Percentiles rank a stretch among this genome's conserved stretches.
These are phyloP conservation scores for Casuarina equisetifolia DNA, from an alignment of 306 rosid species.

Conservation along the genomic window DNA sequence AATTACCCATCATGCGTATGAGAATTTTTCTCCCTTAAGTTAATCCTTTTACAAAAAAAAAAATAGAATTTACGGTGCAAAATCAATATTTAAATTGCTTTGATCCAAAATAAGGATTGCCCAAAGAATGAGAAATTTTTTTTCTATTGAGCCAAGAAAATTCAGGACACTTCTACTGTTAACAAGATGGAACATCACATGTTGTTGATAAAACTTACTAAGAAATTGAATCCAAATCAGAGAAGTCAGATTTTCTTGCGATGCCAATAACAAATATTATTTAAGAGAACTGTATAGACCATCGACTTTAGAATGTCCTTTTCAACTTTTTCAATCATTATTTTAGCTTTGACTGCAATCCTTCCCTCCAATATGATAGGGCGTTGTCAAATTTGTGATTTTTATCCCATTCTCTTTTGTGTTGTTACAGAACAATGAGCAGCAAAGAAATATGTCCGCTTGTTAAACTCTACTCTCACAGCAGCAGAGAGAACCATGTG, in stretches of 20 bases:
- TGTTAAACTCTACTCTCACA: constrained; percentile 92
- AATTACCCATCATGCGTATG: background rate
- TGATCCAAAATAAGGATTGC: background rate
- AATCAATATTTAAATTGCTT: background rate
- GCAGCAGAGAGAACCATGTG: too few species aligned
- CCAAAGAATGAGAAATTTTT: background rate
- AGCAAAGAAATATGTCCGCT: constrained; percentile 77
- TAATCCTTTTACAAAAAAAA: background rate
- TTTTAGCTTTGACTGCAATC: too few species aligned
- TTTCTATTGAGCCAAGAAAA: background rate
- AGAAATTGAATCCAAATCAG: background rate
- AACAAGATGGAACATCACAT: background rate
- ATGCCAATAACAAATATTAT: background rate
- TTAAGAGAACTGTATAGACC: background rate
- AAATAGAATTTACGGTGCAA: background rate
- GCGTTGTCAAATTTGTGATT: too few species aligned
- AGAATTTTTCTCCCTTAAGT: background rate
- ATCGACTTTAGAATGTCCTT: background rate
- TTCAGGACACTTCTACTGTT: background rate
- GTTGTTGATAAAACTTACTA: background rate
- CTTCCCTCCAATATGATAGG: too few species aligned
- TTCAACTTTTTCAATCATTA: too few species aligned
- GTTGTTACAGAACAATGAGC: constrained; percentile 72
- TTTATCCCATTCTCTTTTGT: constrained; percentile 1
- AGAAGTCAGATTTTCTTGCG: background rate